Conservation (phyloP, 2,329 filamentous ascomycete species). For the Arthrobotrys musiformis region DNA sequence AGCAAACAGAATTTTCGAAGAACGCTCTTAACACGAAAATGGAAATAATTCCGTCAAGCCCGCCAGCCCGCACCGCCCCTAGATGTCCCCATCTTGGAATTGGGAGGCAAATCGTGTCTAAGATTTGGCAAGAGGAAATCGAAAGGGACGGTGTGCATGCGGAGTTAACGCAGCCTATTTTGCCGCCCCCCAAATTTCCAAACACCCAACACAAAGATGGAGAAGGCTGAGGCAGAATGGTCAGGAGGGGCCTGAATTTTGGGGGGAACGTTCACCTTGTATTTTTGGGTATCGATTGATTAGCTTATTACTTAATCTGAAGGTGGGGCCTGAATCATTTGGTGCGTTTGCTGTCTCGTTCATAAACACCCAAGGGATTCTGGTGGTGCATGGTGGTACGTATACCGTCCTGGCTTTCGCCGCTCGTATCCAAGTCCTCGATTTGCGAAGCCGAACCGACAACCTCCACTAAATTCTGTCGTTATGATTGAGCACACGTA, state of each 20-base stretch:
- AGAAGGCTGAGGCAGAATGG: not conserved
- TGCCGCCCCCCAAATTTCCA: slow-evolving; percentile 4
- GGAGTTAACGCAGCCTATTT: slow-evolving; percentile 42
- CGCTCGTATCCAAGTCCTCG: too few relatives aligned
- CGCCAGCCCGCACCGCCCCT: not conserved
- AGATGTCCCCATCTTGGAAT: not conserved
- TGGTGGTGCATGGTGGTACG: too few relatives aligned
- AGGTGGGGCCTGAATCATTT: not conserved
- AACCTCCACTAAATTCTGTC: not conserved
- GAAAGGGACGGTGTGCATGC: not conserved
- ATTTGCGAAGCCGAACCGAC: not conserved
- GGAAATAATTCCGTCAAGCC: slow-evolving; percentile 36
- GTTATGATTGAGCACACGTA: not conserved
- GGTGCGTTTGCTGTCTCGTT: not conserved
- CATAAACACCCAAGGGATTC: not conserved
- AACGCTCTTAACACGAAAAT: not conserved
- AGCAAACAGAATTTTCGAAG: not conserved
- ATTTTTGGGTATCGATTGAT: slow-evolving; percentile 6
- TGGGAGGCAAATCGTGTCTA: slow-evolving; percentile 6
- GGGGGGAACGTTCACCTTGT: not conserved
- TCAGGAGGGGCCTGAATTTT: not conserved
- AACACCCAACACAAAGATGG: not conserved
- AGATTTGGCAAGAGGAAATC: not conserved
- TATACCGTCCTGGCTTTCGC: too few relatives aligned
- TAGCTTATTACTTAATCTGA: not conserved